Base-by-base conservation (phyloP, 2,329 filamentous ascomycete species). In the Xylaria sp. region DNA sequence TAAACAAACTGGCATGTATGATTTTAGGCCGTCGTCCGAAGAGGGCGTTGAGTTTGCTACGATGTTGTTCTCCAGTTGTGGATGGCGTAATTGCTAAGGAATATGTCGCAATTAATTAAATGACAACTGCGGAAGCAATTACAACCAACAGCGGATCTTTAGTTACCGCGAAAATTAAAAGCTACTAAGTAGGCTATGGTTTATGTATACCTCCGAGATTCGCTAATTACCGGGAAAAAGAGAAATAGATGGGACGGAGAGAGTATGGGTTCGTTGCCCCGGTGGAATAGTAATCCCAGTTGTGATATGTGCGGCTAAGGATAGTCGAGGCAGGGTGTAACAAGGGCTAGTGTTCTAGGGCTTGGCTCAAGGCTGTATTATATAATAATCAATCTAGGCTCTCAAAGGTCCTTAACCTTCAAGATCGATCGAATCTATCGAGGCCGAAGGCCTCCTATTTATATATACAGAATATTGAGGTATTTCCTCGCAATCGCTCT, bases 1-100 rank as follows among this genome's bases (percentile, higher is more conserved):
- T 25, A 23, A 51, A 60, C 17, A 60, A 44, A 25, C 58, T 60
- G 31, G 58, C 58, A 37, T 60, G 58, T 29, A 60, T 60, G 25
- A 56, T 37, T 21, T 60, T 56, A 60, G 58, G 54, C 63, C 47
- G 19, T 59, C 31, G 52, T 51, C 55, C 62, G 49, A 25, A 58
- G 27, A 33, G 13, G 25, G 31, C 10, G 17, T 40, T 10, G 48
- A 25, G 33, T 56, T n/a, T n/a, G 13, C 31, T 58, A 58, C 65
- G 49, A 17, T 55, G 41, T 5, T 53, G 37, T 41, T 8, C 46
- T 4, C 6, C 47, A 53, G 47, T 54, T 58, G 29, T 13, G 29
- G 55, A 52, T 58, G 55, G 37, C 47, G 55, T 52, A 38, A 37
- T 52, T 29, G 47, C 21, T 27, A 52, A 52, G 25, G n/a, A 43